Evolutionary conservation across 2,329 filamentous ascomycete species (phyloP), one percentile per base, ranked within the genome.

Genomic region (Sclerotinia borealis): DNA sequence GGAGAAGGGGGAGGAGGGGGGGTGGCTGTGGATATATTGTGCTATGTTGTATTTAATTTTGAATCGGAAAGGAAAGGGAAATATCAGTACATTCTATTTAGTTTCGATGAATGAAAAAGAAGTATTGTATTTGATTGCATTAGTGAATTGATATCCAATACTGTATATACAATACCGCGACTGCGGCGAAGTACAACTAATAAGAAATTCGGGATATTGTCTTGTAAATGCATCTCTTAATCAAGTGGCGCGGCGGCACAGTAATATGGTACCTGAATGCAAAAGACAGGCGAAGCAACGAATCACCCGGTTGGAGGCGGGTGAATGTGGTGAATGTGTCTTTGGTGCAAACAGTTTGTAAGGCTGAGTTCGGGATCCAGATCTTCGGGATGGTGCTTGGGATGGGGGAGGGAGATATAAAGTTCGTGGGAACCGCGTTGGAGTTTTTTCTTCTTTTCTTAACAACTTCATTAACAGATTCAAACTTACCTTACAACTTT

Each of bases 161-260:
- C n/a, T n/a, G n/a, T n/a, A n/a, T n/a, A n/a, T n/a, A n/a, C n/a
- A n/a, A n/a, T n/a, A n/a, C n/a, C n/a, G n/a, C n/a, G n/a, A n/a
- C n/a, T n/a, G 37, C 5, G 13, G 37, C 37, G 37, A 39, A 39
- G 11, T 2, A 17, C n/a, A n/a, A n/a, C n/a, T n/a, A n/a, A n/a
- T n/a, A n/a, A n/a, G n/a, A n/a, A n/a, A n/a, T n/a, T n/a, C n/a
- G n/a, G n/a, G n/a, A n/a, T n/a, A n/a, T n/a, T n/a, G n/a, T n/a
- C n/a, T n/a, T n/a, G n/a, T n/a, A 43, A 19, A 8, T 19, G 17
- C 39, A 41, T 39, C 13, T 17, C 17, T 39, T 39, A 8, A n/a
- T n/a, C n/a, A n/a, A n/a, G 52, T 55, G 52, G 52, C 25, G 37
- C 25, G 19, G 25, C 52, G 37, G 36, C 37, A 55, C 37, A n/a